A percentile compares a stretch with the other conserved stretches of the same genome.
These are phyloP conservation scores for Byssoonygena ceratinophila DNA, from an alignment of 2,329 filamentous ascomycete species.

Conservation along the genomic window DNA sequence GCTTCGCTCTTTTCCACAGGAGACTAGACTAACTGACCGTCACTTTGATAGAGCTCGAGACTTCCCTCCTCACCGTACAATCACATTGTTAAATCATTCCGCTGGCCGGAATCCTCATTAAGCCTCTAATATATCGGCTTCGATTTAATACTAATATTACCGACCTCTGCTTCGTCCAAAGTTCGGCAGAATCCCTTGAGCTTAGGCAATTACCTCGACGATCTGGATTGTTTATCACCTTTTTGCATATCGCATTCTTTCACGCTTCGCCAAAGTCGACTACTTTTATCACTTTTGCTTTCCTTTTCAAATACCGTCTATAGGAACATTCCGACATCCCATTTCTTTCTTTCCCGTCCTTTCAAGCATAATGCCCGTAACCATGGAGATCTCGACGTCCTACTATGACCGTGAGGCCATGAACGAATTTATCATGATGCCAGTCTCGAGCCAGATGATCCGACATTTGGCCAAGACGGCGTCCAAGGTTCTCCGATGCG, in stretches of 20 bases:
- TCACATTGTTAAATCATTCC: constrained; percentile 10
- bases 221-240: neutral
- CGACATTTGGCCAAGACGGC: constrained; percentile 39
- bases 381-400: constrained; percentile 11
- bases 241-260: constrained; percentile 2
- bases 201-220: neutral
- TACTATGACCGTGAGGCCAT: constrained; percentile 36
- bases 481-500: constrained; percentile 40
- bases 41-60: neutral
- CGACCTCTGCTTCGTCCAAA: neutral
- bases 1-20: neutral
- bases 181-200: neutral
- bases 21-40: neutral
- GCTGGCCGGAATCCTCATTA: constrained; percentile 6
- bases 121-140: neutral
- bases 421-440: constrained; percentile 39
- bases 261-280: neutral
- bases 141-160: constrained; percentile 6
- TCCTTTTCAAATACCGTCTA: neutral
- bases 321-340: neutral
- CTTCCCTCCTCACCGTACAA: neutral
- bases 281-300: neutral
- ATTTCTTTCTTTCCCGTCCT: neutral
- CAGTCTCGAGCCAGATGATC: constrained; percentile 42
- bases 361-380: neutral